Evolutionary conservation across 805 yeast genomes (phyloP), one percentile per base, ranked within the genome.

Genomic region (Kluyveromyces dobzhanskii): DNA sequence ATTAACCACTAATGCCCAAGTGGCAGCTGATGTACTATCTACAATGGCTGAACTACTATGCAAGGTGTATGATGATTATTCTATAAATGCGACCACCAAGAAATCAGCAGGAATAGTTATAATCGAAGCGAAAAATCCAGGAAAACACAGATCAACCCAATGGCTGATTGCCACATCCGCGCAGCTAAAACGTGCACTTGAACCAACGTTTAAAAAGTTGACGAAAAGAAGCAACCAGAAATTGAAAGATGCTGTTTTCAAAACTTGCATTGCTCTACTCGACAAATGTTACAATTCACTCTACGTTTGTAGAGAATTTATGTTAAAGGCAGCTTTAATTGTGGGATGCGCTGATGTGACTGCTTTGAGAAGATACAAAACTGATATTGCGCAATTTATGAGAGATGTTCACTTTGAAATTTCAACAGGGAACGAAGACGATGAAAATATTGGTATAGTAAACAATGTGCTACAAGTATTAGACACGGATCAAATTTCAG

Each of bases 161-260:
- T 78, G 85, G 85, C 51, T 76, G n/a, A 61, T 53, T 11, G 77
- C 71, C 0, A 75, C 82, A 0, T 56, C 71, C 4, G 48, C 56
- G 13, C 84, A 79, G 48, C 60, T 77, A 3, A 60, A 62, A 35
- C 54, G 67, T 13, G 75, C 80, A 0, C 42, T 79, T 4, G 54
- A 61, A 17, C 47, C 63, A 2, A 56, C 71, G 17, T 30, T 57
- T 1, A 51, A 51, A 1, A 53, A 42, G 33, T 37, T 57, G 16
- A n/a, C 48, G 1, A 53, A 46, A 37, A 49, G 64, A 27, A 42
- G 48, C 10, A 53, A 54, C 33, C n/a, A 7, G 1, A 27, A 38
- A 10, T 50, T 57, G 4, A 44, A 46, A 12, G 30, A 27, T 2
- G 43, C 49, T 9, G 25, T 56, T 24, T 43, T 32, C 3, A 26